A percentile compares a stretch with the other conserved stretches of the same genome.
phyloP scores from a whole-genome alignment of 1,139 yeast genomes.

The Pichiaceae sp. region DNA sequence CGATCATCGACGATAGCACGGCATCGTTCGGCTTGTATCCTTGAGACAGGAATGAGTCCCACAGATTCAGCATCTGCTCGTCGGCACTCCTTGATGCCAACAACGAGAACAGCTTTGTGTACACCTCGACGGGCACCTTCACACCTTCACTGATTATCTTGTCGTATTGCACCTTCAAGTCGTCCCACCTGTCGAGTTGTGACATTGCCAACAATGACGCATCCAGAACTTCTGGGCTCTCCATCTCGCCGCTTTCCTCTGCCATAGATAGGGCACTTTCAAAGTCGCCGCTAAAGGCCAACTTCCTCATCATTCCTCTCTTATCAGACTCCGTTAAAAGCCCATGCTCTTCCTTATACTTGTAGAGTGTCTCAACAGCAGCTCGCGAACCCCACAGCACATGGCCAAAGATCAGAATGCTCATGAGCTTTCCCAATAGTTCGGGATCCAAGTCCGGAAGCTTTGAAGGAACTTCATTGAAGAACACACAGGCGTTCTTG shows the following conservation, averaged over 20 bases:
- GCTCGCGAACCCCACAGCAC: not conserved
- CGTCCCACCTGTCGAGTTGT: constrained; percentile 45
- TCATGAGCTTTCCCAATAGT: not conserved
- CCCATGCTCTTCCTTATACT: constrained; percentile 6
- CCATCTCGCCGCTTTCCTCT: constrained; percentile 12
- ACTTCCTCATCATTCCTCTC: constrained; percentile 27
- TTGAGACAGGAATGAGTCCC: constrained; percentile 37
- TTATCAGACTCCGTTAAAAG: constrained; percentile 11
- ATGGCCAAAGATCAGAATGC: constrained; percentile 3
- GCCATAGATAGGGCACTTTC: constrained; percentile 24
- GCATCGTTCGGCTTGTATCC: constrained; percentile 39
- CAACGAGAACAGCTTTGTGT: constrained; percentile 56
- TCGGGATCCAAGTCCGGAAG: not conserved
- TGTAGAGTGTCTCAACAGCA: constrained; percentile 8
- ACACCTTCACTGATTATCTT: not conserved
- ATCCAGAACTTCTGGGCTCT: constrained; percentile 25
- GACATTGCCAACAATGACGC: constrained; percentile 43
- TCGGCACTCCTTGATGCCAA: constrained; percentile 50
- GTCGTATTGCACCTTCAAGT: constrained; percentile 57
- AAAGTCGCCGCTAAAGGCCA: constrained; percentile 20
- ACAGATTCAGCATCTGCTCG: constrained; percentile 42
- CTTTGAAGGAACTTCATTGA: not conserved
- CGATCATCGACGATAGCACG: constrained; percentile 42
- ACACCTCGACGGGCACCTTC: constrained; percentile 36
- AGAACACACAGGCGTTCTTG: not conserved